Percentiles rank a stretch among this genome's conserved stretches.
These are phyloP conservation scores for Erodium texanum DNA, from an alignment of 441 rosid species.

Conservation along the genomic window DNA sequence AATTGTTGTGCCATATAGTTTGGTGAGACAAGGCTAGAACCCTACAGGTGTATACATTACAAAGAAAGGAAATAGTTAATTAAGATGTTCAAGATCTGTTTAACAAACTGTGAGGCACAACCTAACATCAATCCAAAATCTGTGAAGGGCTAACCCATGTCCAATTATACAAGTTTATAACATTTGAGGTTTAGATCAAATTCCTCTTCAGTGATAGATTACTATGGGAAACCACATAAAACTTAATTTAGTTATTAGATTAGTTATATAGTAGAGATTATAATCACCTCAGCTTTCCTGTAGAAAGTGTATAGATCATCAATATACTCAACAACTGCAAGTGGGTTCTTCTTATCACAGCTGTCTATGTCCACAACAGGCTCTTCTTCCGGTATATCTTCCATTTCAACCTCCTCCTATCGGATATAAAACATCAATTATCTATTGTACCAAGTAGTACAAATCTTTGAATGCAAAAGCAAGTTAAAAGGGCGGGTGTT, in stretches of 20 bases:
- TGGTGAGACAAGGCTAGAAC: conserved; percentile 44
- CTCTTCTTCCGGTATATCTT: conserved; percentile 62
- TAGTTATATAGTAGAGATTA: background rate
- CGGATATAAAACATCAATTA: conserved; percentile 10
- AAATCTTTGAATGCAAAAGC: background rate
- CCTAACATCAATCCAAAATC: too few relatives aligned
- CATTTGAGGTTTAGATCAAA: background rate
- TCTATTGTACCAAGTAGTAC: background rate
- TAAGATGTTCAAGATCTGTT: background rate
- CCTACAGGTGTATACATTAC: conserved; percentile 27
- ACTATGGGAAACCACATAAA: background rate
- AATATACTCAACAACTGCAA: conserved; percentile 72
- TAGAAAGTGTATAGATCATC: conserved; percentile 51
- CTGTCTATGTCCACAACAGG: conserved; percentile 52
- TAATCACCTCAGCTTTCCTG: conserved; percentile 60
- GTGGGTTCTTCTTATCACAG: conserved; percentile 50
- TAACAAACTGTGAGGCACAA: too few relatives aligned
- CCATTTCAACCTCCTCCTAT: conserved; percentile 71
- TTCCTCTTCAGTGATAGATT: background rate
- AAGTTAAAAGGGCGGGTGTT: background rate
- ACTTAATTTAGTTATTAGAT: background rate
- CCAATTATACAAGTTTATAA: too few relatives aligned
- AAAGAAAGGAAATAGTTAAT: background rate
- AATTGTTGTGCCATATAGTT: conserved; percentile 60
- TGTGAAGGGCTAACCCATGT: too few relatives aligned